Conservation (phyloP, 768 basidiomycete species). For the Glaciozyma martinii region DNA sequence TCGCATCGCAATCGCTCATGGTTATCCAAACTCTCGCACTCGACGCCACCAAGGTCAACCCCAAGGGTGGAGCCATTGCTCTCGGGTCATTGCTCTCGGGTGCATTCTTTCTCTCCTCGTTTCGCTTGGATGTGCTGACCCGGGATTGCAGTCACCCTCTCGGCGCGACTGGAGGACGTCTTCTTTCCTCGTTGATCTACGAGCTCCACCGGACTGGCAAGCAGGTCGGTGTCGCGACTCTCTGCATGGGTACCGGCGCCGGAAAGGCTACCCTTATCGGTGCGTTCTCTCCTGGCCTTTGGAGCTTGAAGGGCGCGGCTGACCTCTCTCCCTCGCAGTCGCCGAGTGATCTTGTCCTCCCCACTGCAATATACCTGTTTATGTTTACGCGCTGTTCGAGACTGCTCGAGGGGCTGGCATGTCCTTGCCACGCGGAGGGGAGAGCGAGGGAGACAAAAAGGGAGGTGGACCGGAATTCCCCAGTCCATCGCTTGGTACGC, state of each 20-base stretch:
- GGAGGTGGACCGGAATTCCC: too few species aligned
- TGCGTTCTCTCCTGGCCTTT: neutral
- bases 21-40: conserved; percentile 41
- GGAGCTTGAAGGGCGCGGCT: too few species aligned
- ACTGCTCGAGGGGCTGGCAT: too few species aligned
- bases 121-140: neutral
- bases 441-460: too few species aligned
- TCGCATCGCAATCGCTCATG: conserved; percentile 42
- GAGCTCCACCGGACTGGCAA: conserved; percentile 69
- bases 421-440: too few species aligned
- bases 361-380: too few species aligned
- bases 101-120: neutral
- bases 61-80: conserved; percentile 43
- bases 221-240: conserved; percentile 75
- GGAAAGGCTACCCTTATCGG: conserved; percentile 12
- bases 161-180: conserved; percentile 58
- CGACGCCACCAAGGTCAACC: conserved; percentile 41
- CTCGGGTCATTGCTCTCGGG: too few species aligned
- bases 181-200: conserved; percentile 67
- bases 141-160: conserved; percentile 27
- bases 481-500: too few species aligned
- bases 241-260: conserved; percentile 88
- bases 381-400: too few species aligned
- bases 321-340: neutral
- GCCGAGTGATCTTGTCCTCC: neutral